phyloP scores from a whole-genome alignment of 75 land plant genomes.

The Picea glauca region DNA sequence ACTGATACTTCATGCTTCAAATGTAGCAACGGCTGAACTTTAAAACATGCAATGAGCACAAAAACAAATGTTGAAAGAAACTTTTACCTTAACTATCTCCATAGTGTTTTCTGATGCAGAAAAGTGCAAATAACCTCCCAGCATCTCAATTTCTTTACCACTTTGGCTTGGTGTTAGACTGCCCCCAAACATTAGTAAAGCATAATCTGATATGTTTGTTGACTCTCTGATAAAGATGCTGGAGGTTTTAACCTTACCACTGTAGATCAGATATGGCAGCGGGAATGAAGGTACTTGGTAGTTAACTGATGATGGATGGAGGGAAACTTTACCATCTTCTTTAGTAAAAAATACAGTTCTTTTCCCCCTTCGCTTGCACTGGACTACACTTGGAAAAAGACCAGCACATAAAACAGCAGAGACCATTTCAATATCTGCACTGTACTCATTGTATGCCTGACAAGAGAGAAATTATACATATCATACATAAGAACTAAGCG shows the following conservation, averaged over 20 bases:
- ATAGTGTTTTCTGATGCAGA: constrained; percentile 73
- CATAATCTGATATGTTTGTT: constrained; percentile 93
- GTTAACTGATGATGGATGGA: constrained; percentile 97
- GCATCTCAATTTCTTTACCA: constrained; percentile 89
- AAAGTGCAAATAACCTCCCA: constrained; percentile 91
- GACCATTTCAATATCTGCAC: constrained; percentile 89
- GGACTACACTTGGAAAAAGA: constrained; percentile 92
- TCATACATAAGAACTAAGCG: background rate
- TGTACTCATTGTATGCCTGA: constrained; percentile 80
- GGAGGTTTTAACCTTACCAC: constrained; percentile 89
- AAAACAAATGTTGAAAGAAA: background rate
- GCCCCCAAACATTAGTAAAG: constrained; percentile 94
- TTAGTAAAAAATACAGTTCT: constrained; percentile 77
- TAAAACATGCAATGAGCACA: background rate
- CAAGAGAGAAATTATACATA: constrained; percentile 11
- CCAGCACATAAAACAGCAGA: constrained; percentile 93
- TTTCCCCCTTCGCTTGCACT: constrained; percentile 90
- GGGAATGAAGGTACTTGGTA: constrained; percentile 69
- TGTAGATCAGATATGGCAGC: constrained; percentile 89
- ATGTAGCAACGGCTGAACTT: too few relatives aligned
- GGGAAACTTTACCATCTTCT: constrained; percentile 93
- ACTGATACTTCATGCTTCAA: background rate
- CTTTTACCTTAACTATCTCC: constrained; percentile 67
- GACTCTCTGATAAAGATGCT: constrained; percentile 81
- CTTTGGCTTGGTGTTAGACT: constrained; percentile 53